phyloP scores from a whole-genome alignment of 1,139 yeast species.

The Hyphopichia wangnamkhiaoensis region DNA sequence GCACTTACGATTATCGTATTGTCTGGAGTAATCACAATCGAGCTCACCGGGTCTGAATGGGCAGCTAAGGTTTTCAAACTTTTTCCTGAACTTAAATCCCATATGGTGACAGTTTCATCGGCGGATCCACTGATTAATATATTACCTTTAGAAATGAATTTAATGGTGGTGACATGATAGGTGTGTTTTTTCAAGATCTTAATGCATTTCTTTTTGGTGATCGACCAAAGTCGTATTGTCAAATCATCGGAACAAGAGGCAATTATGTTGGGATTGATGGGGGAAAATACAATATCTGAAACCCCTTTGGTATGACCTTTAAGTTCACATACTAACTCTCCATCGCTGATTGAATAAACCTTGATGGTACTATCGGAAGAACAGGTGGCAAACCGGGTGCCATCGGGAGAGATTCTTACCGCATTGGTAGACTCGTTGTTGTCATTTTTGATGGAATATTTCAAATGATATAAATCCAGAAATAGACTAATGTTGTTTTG shows the following conservation, averaged over 20 bases:
- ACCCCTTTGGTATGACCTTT: slow-evolving; percentile 70
- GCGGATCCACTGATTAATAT: slow-evolving; percentile 79
- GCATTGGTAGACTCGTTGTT: slow-evolving; percentile 29
- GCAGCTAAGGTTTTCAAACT: slow-evolving; percentile 84
- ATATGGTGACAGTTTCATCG: slow-evolving; percentile 86
- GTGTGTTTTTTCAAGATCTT: slow-evolving; percentile 78
- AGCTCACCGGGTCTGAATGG: slow-evolving; percentile 87
- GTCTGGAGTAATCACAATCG: slow-evolving; percentile 73
- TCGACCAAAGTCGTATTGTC: slow-evolving; percentile 75
- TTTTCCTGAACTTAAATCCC: slow-evolving; percentile 80
- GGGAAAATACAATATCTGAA: slow-evolving; percentile 73
- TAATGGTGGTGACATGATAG: slow-evolving; percentile 75
- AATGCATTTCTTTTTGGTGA: slow-evolving; percentile 51
- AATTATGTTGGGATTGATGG: slow-evolving; percentile 62
- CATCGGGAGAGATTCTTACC: slow-evolving; percentile 69
- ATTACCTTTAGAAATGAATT: slow-evolving; percentile 75
- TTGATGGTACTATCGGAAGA: slow-evolving; percentile 33
- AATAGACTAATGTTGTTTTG: not conserved
- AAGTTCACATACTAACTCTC: slow-evolving; percentile 34
- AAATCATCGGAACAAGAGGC: slow-evolving; percentile 90
- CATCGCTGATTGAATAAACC: slow-evolving; percentile 21
- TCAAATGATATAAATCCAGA: slow-evolving; percentile 1
- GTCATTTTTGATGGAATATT: slow-evolving; percentile 1
- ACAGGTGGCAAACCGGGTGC: slow-evolving; percentile 58
- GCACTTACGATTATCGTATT: slow-evolving; percentile 85